phyloP scores from a whole-genome alignment of 129 eudicot species.

The Artemisia annua region DNA sequence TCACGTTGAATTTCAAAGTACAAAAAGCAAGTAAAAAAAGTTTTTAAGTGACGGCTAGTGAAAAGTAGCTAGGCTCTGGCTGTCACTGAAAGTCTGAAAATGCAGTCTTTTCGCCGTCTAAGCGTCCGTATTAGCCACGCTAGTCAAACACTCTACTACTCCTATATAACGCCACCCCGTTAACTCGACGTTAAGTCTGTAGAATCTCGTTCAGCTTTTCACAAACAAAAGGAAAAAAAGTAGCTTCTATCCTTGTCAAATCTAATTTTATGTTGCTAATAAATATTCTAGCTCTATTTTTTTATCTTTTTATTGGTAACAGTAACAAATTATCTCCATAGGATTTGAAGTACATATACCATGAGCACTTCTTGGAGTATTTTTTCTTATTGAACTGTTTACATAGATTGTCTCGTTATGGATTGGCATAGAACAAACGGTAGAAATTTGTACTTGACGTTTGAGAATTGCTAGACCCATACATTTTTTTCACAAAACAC shows the following conservation, averaged over 20 bases:
- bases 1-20: too few relatives aligned
- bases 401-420: too few relatives aligned
- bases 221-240: neutral
- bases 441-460: too few relatives aligned
- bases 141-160: conserved; percentile 20
- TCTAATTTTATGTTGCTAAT: neutral
- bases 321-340: neutral
- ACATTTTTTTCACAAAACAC: too few relatives aligned
- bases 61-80: conserved; percentile 21
- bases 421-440: too few relatives aligned
- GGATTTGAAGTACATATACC: too few relatives aligned
- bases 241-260: conserved; percentile 5
- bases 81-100: neutral
- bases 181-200: conserved; percentile 20
- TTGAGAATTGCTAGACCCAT: too few relatives aligned
- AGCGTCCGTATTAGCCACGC: neutral
- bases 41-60: conserved; percentile 1
- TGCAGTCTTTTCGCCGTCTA: conserved; percentile 31
- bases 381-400: too few relatives aligned
- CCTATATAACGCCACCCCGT: neutral
- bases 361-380: too few relatives aligned
- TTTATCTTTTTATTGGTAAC: neutral
- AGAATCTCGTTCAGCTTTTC: conserved; percentile 10
- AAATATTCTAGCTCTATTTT: neutral
- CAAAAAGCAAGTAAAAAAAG: neutral